These are phyloP conservation scores for Eucalyptus dawsonii DNA, from an alignment of 345 rosid species.

Conservation along the genomic window DNA sequence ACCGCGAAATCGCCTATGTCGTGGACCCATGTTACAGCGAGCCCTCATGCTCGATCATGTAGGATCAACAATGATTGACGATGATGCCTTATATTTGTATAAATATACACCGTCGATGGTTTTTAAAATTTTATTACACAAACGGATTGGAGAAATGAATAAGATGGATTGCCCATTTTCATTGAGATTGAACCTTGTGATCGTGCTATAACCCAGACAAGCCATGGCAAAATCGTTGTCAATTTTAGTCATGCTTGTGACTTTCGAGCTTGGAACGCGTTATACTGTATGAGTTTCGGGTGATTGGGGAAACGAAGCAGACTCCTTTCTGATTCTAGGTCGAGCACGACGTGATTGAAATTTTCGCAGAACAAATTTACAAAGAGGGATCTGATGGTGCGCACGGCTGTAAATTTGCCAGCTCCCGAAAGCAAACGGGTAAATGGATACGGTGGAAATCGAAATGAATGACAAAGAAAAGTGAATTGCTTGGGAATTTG, in stretches of 20 bases:
- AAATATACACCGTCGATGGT: not conserved
- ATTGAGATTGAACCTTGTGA: not conserved
- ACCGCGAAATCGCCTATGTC: not conserved
- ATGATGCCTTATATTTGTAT: not conserved
- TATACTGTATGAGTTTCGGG: too few relatives aligned
- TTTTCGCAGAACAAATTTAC: not conserved
- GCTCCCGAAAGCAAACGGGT: not conserved
- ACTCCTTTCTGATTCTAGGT: not conserved
- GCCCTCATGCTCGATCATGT: not conserved
- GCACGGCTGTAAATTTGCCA: not conserved
- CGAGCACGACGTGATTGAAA: not conserved
- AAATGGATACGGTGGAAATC: not conserved
- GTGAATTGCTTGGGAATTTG: not conserved
- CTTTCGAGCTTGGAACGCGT: too few relatives aligned
- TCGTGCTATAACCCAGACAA: not conserved
- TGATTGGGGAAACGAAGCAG: not conserved
- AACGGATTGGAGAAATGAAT: not conserved
- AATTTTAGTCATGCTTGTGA: too few relatives aligned
- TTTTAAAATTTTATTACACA: not conserved
- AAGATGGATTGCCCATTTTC: not conserved
- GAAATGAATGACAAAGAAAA: not conserved
- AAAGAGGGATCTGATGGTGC: not conserved
- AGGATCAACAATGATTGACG: not conserved
- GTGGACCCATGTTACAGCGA: not conserved
- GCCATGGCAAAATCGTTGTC: too few relatives aligned